Percentiles rank a stretch among this genome's conserved stretches.
Evolutionary conservation across 331 rosid species (phyloP).

Genomic region (Telfairia occidentalis): DNA sequence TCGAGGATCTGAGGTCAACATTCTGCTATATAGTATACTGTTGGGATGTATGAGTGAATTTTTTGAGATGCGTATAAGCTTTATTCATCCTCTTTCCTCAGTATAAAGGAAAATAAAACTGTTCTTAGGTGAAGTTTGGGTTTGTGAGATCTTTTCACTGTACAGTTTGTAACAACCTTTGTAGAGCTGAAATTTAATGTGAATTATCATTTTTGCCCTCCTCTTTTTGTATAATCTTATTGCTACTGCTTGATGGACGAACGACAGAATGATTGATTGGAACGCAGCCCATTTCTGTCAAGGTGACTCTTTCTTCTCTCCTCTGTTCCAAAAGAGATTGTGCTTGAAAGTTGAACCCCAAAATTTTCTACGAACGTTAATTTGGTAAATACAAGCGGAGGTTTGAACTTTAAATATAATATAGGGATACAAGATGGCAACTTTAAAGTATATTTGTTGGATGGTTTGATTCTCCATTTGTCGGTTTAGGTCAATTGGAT

Average conservation of each 20-base stretch:
- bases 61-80: neutral
- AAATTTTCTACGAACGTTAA: neutral
- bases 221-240: neutral
- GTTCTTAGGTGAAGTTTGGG: neutral
- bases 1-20: neutral
- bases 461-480: neutral
- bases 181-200: neutral
- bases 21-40: neutral
- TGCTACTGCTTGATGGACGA: neutral
- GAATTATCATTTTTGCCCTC: neutral
- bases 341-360: neutral
- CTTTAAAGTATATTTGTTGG: no score
- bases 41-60: neutral
- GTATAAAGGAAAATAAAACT: neutral
- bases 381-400: no score
- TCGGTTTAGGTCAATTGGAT: neutral
- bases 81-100: neutral
- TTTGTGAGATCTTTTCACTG: slow-evolving; percentile 3
- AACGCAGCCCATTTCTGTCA: neutral
- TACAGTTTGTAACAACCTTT: neutral
- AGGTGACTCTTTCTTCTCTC: neutral
- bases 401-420: no score
- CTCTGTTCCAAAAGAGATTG: neutral
- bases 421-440: no score
- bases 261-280: neutral